Evolutionary conservation across 225 moss, liverwort and hornwort species (phyloP).

Genomic region (Bryum argenteum): DNA sequence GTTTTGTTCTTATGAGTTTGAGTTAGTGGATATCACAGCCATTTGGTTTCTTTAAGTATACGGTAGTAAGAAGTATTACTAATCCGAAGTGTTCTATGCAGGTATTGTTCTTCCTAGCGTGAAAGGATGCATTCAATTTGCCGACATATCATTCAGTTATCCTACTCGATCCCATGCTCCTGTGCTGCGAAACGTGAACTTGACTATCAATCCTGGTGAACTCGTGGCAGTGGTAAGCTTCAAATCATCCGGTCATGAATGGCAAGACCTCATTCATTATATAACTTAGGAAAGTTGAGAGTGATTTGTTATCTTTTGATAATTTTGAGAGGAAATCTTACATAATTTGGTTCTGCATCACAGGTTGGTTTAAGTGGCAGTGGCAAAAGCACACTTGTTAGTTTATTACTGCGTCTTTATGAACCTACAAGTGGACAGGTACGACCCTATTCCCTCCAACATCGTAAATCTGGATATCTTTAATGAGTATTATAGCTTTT

Average conservation of each 20-base stretch:
- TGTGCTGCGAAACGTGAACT: slow-evolving; percentile 79
- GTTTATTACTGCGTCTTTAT: slow-evolving; percentile 85
- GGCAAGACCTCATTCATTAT: neutral
- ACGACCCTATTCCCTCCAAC: slow-evolving; percentile 8
- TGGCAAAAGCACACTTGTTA: slow-evolving; percentile 93
- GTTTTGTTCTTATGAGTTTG: slow-evolving; percentile 1
- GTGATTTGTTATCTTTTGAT: slow-evolving; percentile 6
- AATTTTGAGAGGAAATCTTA: neutral
- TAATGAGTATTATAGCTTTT: neutral
- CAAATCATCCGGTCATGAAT: slow-evolving; percentile 14
- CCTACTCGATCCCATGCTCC: slow-evolving; percentile 85
- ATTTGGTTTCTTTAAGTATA: slow-evolving; percentile 8
- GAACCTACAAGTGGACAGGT: slow-evolving; percentile 93
- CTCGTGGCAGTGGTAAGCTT: slow-evolving; percentile 86
- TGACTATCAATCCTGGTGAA: slow-evolving; percentile 94
- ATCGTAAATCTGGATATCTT: neutral
- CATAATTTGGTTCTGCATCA: slow-evolving; percentile 7
- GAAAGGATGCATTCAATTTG: slow-evolving; percentile 93
- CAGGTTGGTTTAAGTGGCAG: slow-evolving; percentile 96
- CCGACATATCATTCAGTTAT: slow-evolving; percentile 85
- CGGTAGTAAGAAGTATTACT: slow-evolving; percentile 1
- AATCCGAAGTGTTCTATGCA: slow-evolving; percentile 24
- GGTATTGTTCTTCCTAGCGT: slow-evolving; percentile 74
- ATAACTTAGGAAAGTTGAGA: slow-evolving; percentile 12
- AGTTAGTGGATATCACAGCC: slow-evolving; percentile 12